Base-by-base conservation (phyloP, 495 filamentous ascomycete species). In the Neurospora tetrasperma region DNA sequence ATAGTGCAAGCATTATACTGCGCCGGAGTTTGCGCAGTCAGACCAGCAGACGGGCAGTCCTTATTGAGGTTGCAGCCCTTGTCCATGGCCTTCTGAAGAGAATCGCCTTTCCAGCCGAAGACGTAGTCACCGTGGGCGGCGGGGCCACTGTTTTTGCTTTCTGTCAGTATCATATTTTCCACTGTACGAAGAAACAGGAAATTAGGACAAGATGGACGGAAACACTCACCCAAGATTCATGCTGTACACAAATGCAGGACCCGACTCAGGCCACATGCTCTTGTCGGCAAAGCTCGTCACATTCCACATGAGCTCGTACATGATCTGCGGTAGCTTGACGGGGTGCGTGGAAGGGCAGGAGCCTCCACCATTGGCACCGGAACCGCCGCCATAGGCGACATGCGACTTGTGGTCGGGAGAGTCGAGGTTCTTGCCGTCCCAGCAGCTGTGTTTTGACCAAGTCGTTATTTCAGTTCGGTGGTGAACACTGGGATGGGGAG, bases 71-170 rank as follows among this genome's bases (percentile, higher is more conserved):
- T 88, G 83, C 91, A 93, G 74, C 72, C 54, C 75, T 83, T 83
- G 74, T 91, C 82, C 80, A 91, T 84, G 71, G 89, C 90, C 71
- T 84, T 82, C 79, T 93, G 90, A 70, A 94, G 87, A 71, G 85
- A 83, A 35, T 83, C 76, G 41, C 84, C 83, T 79, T 94, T 86
- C 92, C 92, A 95, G 76, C 92, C 92, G 78, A 92, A 92, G 75
- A 94, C 80, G 84, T 93, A 94, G 82, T 94, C 91, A 72, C 90
- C 91, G 81, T 94, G 92, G 66, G 84, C 84, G 40, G 84, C 84
- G n/a, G 84, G 76, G 71, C 84, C 84, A 73, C 82, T 84, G 14
- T 4, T 66, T 23, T 39, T 4, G 27, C 41, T 38, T 41, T 41
- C 23, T 71, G 18, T 66, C 14, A 72, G 74, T 48, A 7, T 42